These are phyloP conservation scores for Colletotrichum tropicale DNA, from an alignment of 2,329 filamentous ascomycete species.

Conservation along the genomic window DNA sequence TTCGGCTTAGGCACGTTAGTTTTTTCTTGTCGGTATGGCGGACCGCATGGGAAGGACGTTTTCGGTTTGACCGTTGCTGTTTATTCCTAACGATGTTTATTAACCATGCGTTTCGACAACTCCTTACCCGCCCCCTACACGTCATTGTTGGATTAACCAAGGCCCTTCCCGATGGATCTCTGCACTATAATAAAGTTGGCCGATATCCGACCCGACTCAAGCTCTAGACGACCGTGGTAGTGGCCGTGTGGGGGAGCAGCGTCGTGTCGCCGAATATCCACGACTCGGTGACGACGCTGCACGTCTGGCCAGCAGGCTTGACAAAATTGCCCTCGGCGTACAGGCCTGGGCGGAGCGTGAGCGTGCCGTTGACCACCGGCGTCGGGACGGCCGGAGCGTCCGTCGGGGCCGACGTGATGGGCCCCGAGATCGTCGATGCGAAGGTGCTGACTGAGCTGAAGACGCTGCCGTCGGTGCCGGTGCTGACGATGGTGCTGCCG, in stretches of 20 bases:
- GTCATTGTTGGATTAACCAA: not conserved
- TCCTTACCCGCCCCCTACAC: not conserved
- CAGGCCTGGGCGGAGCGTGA: conserved; percentile 9
- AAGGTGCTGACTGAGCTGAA: not conserved
- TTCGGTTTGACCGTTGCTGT: not conserved
- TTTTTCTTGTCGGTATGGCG: not conserved
- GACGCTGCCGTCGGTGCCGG: not conserved
- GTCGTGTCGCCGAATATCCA: conserved; percentile 13
- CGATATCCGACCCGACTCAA: not conserved
- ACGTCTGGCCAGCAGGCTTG: not conserved
- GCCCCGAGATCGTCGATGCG: not conserved
- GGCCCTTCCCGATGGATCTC: not conserved
- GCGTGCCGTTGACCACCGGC: conserved; percentile 3
- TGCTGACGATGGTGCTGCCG: not conserved
- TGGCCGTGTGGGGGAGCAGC: not conserved
- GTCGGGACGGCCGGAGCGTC: not conserved
- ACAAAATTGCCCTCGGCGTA: not conserved
- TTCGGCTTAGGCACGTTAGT: not conserved
- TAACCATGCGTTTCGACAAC: not conserved
- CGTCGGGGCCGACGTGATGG: not conserved
- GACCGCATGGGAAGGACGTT: not conserved
- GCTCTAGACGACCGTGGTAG: not conserved
- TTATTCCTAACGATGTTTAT: not conserved
- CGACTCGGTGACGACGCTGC: conserved; percentile 6
- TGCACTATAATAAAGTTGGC: not conserved